Evolutionary conservation across 140 eudicot genomes (phyloP).

Genomic region (Anethum foeniculum): DNA sequence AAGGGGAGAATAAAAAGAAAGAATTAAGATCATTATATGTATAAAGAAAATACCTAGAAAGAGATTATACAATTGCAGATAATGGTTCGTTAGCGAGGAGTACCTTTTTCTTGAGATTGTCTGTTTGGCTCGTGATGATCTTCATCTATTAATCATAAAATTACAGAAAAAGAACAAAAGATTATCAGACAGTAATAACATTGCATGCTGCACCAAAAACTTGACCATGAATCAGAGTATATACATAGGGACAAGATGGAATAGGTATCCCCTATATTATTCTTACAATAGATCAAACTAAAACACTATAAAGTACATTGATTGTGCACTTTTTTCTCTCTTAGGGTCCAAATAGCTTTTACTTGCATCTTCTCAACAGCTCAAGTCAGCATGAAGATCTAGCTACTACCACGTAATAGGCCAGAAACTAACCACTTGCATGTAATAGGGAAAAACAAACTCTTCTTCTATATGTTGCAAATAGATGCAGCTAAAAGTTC

Average conservation of each 20-base stretch:
- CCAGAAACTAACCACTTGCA: neutral
- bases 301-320: neutral
- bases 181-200: neutral
- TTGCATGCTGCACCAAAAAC: neutral
- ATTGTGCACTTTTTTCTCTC: neutral
- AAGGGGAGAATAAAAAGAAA: neutral
- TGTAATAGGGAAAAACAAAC: neutral
- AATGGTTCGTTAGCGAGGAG: neutral
- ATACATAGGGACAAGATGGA: neutral
- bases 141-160: neutral
- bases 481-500: neutral
- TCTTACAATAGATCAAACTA: neutral
- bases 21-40: neutral
- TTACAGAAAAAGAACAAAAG: neutral
- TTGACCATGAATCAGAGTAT: neutral
- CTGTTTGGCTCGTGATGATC: neutral
- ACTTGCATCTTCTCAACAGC: neutral
- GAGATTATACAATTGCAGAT: neutral
- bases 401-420: neutral
- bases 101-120: neutral
- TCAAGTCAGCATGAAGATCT: neutral
- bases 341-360: neutral
- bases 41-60: neutral
- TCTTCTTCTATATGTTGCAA: neutral
- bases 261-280: neutral